phyloP scores from a whole-genome alignment of 768 basidiomycete species.

The Lactarius hengduanensis region DNA sequence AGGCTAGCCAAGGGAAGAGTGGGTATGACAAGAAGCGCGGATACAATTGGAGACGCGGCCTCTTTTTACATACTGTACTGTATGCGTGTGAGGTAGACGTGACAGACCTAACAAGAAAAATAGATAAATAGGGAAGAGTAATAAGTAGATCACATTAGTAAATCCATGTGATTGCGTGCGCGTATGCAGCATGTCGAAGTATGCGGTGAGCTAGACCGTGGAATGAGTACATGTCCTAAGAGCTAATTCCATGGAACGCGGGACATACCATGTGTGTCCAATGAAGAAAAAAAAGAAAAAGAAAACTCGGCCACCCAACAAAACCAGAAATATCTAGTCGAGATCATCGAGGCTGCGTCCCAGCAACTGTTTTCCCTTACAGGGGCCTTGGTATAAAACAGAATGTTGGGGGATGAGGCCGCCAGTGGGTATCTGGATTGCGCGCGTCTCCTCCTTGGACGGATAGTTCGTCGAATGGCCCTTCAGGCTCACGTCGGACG shows the following conservation, averaged over 20 bases:
- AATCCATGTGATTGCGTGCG: not conserved
- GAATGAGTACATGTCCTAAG: not conserved
- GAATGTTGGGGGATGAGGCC: slow-evolving; percentile 30
- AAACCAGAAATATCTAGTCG: slow-evolving; percentile 11
- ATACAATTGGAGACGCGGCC: not conserved
- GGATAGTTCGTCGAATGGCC: slow-evolving; percentile 33
- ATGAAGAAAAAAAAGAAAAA: not conserved
- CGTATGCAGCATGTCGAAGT: not conserved
- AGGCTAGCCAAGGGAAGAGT: not conserved
- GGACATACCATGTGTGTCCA: not conserved
- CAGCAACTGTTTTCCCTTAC: not conserved
- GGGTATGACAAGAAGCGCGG: not conserved
- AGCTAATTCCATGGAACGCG: not conserved
- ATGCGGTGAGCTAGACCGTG: not conserved
- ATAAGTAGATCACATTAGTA: not conserved
- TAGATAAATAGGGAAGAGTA: not conserved
- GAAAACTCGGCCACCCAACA: not conserved
- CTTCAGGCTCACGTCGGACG: slow-evolving; percentile 9
- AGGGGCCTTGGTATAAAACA: slow-evolving; percentile 31
- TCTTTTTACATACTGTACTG: not conserved
- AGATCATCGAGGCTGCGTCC: not conserved
- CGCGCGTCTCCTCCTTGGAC: slow-evolving; percentile 26
- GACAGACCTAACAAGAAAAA: not conserved
- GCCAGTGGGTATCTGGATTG: slow-evolving; percentile 32
- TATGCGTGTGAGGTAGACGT: not conserved